Conservation (phyloP, 345 rosid genomes). For the Sonneratia caseolaris region DNA sequence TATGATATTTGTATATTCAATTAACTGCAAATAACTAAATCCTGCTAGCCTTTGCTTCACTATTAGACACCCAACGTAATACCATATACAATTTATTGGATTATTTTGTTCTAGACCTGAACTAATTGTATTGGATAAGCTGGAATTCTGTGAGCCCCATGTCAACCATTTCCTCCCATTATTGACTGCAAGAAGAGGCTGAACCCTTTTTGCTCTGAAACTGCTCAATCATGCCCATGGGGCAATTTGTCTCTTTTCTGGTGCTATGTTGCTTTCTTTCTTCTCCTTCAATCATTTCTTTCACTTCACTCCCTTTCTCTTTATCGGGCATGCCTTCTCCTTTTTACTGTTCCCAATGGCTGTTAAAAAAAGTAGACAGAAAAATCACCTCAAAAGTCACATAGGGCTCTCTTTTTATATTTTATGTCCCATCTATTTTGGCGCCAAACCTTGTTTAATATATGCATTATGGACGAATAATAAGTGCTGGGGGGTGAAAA, state of each 20-base stretch:
- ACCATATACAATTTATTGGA: neutral
- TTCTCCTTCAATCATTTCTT: constrained; percentile 14
- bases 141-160: neutral
- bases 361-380: neutral
- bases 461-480: neutral
- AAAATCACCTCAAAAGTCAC: neutral
- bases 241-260: neutral
- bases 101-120: neutral
- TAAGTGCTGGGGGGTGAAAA: neutral
- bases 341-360: neutral
- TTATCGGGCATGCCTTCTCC: neutral
- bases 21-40: neutral
- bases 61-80: neutral
- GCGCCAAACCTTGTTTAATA: neutral
- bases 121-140: neutral
- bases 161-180: neutral
- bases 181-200: neutral
- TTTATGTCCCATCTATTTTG: constrained; percentile 1
- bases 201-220: neutral
- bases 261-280: constrained; percentile 12
- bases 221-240: neutral
- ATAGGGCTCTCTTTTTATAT: neutral
- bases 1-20: neutral
- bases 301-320: neutral
- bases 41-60: neutral